Base-by-base conservation (phyloP, 257 asterid genomes). In the Solanum ossicruentum region DNA sequence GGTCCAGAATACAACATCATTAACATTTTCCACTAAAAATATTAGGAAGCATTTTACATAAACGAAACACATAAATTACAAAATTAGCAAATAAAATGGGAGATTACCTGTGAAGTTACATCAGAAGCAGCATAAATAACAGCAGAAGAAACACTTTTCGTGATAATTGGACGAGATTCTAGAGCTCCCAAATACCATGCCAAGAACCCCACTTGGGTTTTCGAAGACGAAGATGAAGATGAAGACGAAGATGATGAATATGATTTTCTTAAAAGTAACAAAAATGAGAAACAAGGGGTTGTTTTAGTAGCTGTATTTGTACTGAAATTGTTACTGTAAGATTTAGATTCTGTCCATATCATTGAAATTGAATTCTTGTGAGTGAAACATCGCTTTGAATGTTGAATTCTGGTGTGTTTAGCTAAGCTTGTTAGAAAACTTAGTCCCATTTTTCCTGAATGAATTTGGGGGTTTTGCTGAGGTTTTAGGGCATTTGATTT, bases 51-150 rank as follows among this genome's bases (percentile, higher is more conserved):
- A 20, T 7, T 57, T 17, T 57, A 58, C 3, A 23, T 57, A n/a
- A n/a, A 58, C 69, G 16, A 10, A n/a, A n/a, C 36, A 21, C 7
- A 21, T 12, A 20, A 71, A 10, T 26, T 71, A n/a, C 49, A 41
- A 71, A 71, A 18, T 20, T 20, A 72, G 6, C 55, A 18, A 49
- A 49, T 12, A 18, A 11, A 86, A 85, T 13, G 6, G 81, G 70
- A 51, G 56, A 84, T 81, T 79, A 90, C 98, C 98, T 96, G 99
- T 13, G 99, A 93, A 41, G 99, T 91, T 10, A 89, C 65, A 84
- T 96, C 99, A 52, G 99, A 96, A 16, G 93, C 96, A 8, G 93
- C 98, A 81, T 94, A 94, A 67, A 96, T 96, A 23, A 93, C 13
- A 51, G 93, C 91, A 13, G 96, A 83, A 17, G 99, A 93, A 23